Conservation (phyloP, 306 rosid genomes). For the Glycine tomentella region DNA sequence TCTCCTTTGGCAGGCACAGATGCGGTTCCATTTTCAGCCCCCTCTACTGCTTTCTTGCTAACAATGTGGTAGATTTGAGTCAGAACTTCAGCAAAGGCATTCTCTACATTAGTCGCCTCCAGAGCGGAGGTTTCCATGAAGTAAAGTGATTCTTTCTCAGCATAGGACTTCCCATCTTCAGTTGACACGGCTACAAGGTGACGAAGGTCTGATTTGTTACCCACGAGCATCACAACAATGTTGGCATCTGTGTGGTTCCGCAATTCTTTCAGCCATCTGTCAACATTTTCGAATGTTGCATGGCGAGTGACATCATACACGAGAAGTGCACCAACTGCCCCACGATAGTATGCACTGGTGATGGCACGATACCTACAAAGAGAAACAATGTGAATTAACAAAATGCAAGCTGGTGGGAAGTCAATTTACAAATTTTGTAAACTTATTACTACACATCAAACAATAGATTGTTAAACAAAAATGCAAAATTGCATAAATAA, state of each 20-base stretch:
- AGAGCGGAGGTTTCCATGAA: conserved; percentile 98
- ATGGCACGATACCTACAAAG: conserved; percentile 84
- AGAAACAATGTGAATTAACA: background rate
- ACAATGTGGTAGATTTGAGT: conserved; percentile 84
- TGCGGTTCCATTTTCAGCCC: conserved; percentile 76
- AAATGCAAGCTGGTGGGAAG: conserved; percentile 12
- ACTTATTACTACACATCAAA: background rate
- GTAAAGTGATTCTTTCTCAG: conserved; percentile 89
- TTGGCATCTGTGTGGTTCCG: conserved; percentile 89
- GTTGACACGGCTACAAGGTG: conserved; percentile 92
- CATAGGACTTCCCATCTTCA: conserved; percentile 85
- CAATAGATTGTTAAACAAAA: no score
- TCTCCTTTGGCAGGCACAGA: conserved; percentile 87
- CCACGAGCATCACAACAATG: conserved; percentile 96
- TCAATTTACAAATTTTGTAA: background rate
- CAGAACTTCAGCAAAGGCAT: conserved; percentile 86
- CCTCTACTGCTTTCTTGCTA: conserved; percentile 90
- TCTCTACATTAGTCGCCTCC: conserved; percentile 90
- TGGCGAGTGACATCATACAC: conserved; percentile 93
- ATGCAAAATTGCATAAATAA: background rate
- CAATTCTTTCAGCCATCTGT: conserved; percentile 92
- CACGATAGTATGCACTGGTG: conserved; percentile 97
- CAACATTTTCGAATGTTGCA: conserved; percentile 89
- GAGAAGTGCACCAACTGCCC: conserved; percentile 95
- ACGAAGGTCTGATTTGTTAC: conserved; percentile 94